Evolutionary conservation across 108 stramenopile species (phyloP), one percentile per base, ranked within the genome.

Genomic region (Nitzschia sp.): DNA sequence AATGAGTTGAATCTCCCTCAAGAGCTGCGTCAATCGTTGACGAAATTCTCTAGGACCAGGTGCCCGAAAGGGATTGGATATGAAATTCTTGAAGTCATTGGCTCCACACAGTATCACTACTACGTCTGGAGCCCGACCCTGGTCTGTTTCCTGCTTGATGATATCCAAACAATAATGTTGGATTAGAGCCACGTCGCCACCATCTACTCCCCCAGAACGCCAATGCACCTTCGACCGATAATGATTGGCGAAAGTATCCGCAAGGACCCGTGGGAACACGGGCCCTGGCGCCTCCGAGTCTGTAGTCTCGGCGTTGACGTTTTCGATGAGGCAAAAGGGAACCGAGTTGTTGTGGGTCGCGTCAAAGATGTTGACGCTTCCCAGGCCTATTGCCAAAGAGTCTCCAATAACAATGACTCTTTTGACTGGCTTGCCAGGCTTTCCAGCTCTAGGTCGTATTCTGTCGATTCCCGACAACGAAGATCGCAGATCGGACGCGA

Each of bases 151-250:
- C 42, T 84, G 71, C 59, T 74, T 35, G 9, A 89, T 54, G 11
- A 89, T 68, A 53, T 64, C 78, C 46, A 89, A 59, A 34, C 82
- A 89, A 54, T 68, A 76, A 9, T 68, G 62, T 31, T 75, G 67
- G 33, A 89, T 86, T 28, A 79, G 75, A 31, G 69, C 21, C 0
- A 80, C 53, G 32, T 79, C 74, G n/a, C 88, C 88, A 6, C 88
- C 88, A 67, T 89, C 88, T n/a, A 89, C 88, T 27, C 88, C 88
- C 17, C 82, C 88, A 21, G 83, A 84, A 59, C 88, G 64, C 83
- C 85, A 89, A 15, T 71, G 71, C 15, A 86, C 81, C 23, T 73
- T 70, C 35, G 47, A 59, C 17, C 69, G 26, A 24, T 64, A 82
- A 24, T 73, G 49, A 2, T 57, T 33, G 21, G 88, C 82, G 6